Base-by-base conservation (phyloP, 2,329 filamentous ascomycete genomes). In the Blumeria hordei region DNA sequence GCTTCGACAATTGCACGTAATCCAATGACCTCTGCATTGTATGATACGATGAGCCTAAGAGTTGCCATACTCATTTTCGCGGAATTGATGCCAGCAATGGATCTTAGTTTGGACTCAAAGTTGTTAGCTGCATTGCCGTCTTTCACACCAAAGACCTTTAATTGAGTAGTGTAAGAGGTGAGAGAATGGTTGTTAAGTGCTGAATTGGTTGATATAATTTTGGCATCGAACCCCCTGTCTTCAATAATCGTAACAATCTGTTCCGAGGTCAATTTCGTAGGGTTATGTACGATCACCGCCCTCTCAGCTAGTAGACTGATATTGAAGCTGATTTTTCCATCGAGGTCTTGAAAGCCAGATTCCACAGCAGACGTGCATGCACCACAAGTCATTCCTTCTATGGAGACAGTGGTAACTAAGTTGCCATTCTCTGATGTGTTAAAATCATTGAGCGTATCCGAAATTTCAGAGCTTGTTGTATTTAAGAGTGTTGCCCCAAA, bases 351-450 rank as follows among this genome's bases (percentile, higher is more conserved):
- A 68, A 98, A 92, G 3, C 84, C 87, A 53, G 78, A 75, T 64
- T 95, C 85, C 1, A 96, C 80, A 6, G 90, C 88, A 1, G 90
- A 90, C 0, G 92, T 96, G 68, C 92, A 98, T 44, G 92, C 87
- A 21, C 90, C 90, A 65, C 92, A 96, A 1, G 92, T 98, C 92
- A 98, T 98, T 53, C 92, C 92, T 61, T 92, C 86, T 55, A 98
- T 85, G 4, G 85, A 80, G 16, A 98, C 75, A 0, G 88, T 96
- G 0, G 88, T 95, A 3, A 76, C 63, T 53, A 70, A 69, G 60
- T 67, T 58, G 53, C 57, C 61, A 39, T 37, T 59, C 18, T 41
- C 53, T 9, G 57, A 53, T 50, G 59, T 62, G 58, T 65, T 63
- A 53, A 59, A 62, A 59, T 59, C 57, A 58, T 58, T 51, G 56